A percentile compares a stretch with the other conserved stretches of the same genome.
phyloP scores from a whole-genome alignment of 2,329 filamentous ascomycete genomes.

The Lanzia echinophila region DNA sequence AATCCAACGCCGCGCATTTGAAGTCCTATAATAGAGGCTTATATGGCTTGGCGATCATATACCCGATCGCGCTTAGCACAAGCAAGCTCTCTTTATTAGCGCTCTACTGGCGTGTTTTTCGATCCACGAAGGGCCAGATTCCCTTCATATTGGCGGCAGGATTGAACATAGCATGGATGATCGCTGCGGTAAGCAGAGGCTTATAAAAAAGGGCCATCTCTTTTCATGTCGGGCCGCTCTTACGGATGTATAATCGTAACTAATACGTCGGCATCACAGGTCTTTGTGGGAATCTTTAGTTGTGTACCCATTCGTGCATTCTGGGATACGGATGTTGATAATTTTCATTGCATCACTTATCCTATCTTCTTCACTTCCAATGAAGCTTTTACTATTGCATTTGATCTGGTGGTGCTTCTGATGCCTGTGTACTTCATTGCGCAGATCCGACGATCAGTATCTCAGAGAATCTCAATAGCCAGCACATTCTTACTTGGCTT shows the following conservation, averaged over 20 bases:
- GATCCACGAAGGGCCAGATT: background rate
- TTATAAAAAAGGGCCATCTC: too few relatives aligned
- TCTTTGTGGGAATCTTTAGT: background rate
- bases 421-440: conserved; percentile 7
- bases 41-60: background rate
- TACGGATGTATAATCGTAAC: background rate
- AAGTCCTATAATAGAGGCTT: background rate
- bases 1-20: background rate
- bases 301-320: background rate
- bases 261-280: background rate
- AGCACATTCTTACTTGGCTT: background rate
- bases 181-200: background rate
- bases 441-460: background rate
- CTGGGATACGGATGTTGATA: background rate
- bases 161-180: background rate
- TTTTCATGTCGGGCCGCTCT: too few relatives aligned
- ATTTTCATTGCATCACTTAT: background rate
- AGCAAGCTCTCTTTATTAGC: conserved; percentile 1
- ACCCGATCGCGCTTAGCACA: background rate
- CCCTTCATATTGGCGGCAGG: background rate
- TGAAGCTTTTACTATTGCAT: background rate
- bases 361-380: conserved; percentile 1
- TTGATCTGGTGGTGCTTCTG: background rate
- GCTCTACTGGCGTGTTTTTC: conserved; percentile 3
- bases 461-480: background rate